Base-by-base conservation (phyloP, 257 asterid species). In the Marsdenia floribunda region DNA sequence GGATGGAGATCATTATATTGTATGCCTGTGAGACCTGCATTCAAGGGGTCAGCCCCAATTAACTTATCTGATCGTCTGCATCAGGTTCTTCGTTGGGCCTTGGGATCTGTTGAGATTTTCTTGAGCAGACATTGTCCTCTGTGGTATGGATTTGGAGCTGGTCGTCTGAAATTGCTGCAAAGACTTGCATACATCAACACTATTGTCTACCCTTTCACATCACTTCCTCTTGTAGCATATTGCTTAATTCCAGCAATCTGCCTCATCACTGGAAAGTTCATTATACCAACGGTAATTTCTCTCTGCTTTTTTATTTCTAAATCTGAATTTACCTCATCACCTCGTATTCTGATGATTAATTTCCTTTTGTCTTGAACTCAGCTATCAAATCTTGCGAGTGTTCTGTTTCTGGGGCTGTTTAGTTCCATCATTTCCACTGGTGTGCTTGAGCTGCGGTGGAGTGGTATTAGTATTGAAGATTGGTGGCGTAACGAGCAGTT, bases 1-100 rank as follows among this genome's bases (percentile, higher is more conserved):
- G 99, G 99, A 44, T 92, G 99, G 99, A 89, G 97, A 83, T 94
- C 97, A 15, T 82, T 94, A 73, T 94, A 92, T 85, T 94, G 99
- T 81, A 90, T 94, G 99, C 99, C 99, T 0, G 35, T 92, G 64
- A 86, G 99, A 73, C 97, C 98, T 33, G 99, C 99, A 42, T 94
- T 94, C 87, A 94, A 94, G 76, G 99, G 99, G 38, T 94, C 97
- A 6, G 97, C 99, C 18, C 99, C 99, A 22, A 94, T 94, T 86
- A 94, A 94, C 80, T 86, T 94, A 90, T 94, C 99, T 14, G 99
- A 94, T 67, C 85, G 99, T 85, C 82, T 94, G 80, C 99, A 94
- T 86, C 99, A 92, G 77, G 99, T 94, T 24, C 92, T 92, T 18
- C 82, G 99, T 49, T 91, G 98, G 97, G 98, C 99, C 19, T 85